Conservation (phyloP, 148 eudicot genomes). For the Chenopodium quinoa region DNA sequence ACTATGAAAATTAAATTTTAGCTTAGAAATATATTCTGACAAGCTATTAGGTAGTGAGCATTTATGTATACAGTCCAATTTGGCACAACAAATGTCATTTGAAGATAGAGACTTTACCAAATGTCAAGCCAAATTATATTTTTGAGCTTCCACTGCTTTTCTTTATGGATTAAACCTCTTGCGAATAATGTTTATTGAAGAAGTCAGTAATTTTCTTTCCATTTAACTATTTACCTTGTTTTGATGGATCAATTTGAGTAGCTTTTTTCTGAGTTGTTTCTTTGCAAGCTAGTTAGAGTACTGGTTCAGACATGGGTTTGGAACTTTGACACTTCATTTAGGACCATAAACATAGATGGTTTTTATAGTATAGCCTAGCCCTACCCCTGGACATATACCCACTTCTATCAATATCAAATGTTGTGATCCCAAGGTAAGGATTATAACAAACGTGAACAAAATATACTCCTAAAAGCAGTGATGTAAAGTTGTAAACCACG, state of each 20-base stretch:
- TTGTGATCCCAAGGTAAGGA: background rate
- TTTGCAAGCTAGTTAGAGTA: too few species aligned
- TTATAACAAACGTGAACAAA: background rate
- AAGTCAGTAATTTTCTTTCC: background rate
- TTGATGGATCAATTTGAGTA: background rate
- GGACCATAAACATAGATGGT: background rate
- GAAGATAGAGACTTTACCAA: background rate
- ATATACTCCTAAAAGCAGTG: background rate
- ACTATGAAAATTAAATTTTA: background rate
- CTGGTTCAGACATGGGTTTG: background rate
- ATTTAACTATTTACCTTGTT: background rate
- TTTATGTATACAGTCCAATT: background rate
- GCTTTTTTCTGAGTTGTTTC: background rate
- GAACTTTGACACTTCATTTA: background rate
- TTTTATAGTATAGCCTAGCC: background rate
- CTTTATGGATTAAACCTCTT: background rate
- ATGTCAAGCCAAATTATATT: background rate
- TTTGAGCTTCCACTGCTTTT: background rate
- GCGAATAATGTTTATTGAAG: background rate
- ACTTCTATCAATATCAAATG: background rate
- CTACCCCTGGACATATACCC: background rate
- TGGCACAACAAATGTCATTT: background rate
- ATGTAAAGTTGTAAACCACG: slow-evolving; percentile 8
- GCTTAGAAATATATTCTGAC: background rate
- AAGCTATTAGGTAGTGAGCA: slow-evolving; percentile 6